phyloP scores from a whole-genome alignment of 305 asterid species.

The Fraxinus greggii region DNA sequence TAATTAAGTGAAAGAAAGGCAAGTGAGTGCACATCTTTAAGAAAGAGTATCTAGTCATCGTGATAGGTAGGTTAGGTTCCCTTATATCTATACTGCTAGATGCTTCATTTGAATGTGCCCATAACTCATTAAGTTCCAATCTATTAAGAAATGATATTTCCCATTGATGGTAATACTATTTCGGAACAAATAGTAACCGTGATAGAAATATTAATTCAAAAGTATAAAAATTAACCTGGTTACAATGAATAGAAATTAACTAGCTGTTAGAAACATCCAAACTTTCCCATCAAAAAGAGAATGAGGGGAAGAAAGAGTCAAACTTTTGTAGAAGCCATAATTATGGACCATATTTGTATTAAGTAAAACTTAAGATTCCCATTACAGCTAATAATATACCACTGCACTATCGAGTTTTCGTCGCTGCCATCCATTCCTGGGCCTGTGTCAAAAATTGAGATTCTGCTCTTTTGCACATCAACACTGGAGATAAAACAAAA shows the following conservation, averaged over 20 bases:
- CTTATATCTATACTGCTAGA: background rate
- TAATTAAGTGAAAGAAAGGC: background rate
- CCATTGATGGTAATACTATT: background rate
- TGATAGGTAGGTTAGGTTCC: background rate
- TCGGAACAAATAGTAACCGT: background rate
- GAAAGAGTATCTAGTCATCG: background rate
- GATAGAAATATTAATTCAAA: background rate
- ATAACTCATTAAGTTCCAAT: background rate
- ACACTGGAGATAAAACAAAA: constrained; percentile 46
- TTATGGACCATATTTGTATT: constrained; percentile 1
- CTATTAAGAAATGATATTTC: background rate
- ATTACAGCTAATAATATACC: constrained; percentile 40
- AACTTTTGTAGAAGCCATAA: constrained; percentile 2
- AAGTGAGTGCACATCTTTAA: background rate
- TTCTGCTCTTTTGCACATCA: constrained; percentile 29
- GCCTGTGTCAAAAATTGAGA: constrained; percentile 63
- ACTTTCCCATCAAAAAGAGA: constrained; percentile 2
- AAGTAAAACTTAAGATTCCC: background rate
- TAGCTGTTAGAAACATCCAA: background rate
- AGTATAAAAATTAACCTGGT: background rate
- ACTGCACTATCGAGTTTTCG: constrained; percentile 56
- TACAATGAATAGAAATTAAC: background rate
- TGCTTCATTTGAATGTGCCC: background rate
- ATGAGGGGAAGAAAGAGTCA: background rate
- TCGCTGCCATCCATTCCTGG: constrained; percentile 78